Evolutionary conservation across 805 yeast genomes (phyloP), one percentile per base, ranked within the genome.

Genomic region (Wickerhamomyces alni): DNA sequence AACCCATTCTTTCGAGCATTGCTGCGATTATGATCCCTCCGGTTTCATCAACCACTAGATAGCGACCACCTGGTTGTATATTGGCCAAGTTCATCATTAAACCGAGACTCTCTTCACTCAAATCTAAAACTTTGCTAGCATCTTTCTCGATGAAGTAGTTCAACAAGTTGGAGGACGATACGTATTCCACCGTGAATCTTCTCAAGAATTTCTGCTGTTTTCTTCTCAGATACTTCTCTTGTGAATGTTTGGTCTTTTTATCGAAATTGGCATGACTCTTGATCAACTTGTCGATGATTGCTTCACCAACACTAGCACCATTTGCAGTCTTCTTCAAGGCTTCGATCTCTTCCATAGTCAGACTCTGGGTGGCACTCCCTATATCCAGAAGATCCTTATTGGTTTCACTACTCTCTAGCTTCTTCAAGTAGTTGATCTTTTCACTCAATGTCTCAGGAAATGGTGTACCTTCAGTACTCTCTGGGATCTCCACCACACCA

Each of bases 181-280:
- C 62, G 48, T 80, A 77, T 48, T 85, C 87, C 15, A 94, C 80
- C 2, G 88, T 82, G 65, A 93, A 91, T 52, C 87, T 74, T 57
- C 94, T 77, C 41, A 87, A 73, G 57, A 86, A 93, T 66, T 93
- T 93, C 58, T 83, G 88, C 61, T 87, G 94, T 63, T 93, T 93
- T 53, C 99, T 77, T 47, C 82, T 81, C 52, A 91, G 63, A 60
- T 93, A 93, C 64, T 93, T 93, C 50, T 85, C 95, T 60, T 93
- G 96, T 2, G 96, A 87, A 55, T 74, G 87, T 22, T 80, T 67
- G 6, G 98, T 93, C 61, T 93, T 93, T 58, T 86, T 82, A 50
- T 86, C 87, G 57, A 93, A 93, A 9, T 86, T 84, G 28, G 72
- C 82, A 62, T 93, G 98, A 11, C 89, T 78, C 44, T 80, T 81